Evolutionary conservation across 768 basidiomycete species (phyloP), one percentile per base, ranked within the genome.

Genomic region (Naganishia kalamii): DNA sequence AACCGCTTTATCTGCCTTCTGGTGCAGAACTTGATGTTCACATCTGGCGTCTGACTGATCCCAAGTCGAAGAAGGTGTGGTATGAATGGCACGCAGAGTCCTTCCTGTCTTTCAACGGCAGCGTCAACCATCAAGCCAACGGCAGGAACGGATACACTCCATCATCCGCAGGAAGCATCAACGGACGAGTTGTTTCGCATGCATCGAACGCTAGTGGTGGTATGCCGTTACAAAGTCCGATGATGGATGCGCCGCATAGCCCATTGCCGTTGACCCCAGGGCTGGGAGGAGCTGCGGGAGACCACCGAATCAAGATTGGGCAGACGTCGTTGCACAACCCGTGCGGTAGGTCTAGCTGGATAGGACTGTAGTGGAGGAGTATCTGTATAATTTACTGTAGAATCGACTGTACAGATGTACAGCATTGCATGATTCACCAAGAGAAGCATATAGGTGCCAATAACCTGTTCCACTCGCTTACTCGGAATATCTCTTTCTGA

Each of bases 71-170:
- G 13, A 76, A 75, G 54, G 89, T 99, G 15, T 99, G 96, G 96
- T 98, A 98, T 78, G 96, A 98, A 79, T 99, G 96, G 96, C 87
- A 88, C 73, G 92, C 92, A 0, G 93, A 97, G 73, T 87, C 91
- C 19, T 98, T 90, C 80, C 81, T 98, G 60, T 85, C 88, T 19
- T 63, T 68, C 70, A 67, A 62, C 61, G 63, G 68, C 23, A 46
- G 46, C 40, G 65, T 67, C 66, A 29, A 44, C 21, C 49, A 43
- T 51, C 63, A 63, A 44, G 44, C 41, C 68, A 66, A 12, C 40
- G 66, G 67, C 69, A 62, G 62, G 43, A 52, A 49, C 68, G 49
- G 19, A 66, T 57, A 57, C 19, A 62, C 60, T 68, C 54, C 43
- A 49, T 67, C 65, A 21, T 33, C 43, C 23, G 63, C 68, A 41